A percentile compares a stretch with the other conserved stretches of the same genome.
Evolutionary conservation across 2,329 filamentous ascomycete species (phyloP).

Genomic region (Aspergillus sp.): DNA sequence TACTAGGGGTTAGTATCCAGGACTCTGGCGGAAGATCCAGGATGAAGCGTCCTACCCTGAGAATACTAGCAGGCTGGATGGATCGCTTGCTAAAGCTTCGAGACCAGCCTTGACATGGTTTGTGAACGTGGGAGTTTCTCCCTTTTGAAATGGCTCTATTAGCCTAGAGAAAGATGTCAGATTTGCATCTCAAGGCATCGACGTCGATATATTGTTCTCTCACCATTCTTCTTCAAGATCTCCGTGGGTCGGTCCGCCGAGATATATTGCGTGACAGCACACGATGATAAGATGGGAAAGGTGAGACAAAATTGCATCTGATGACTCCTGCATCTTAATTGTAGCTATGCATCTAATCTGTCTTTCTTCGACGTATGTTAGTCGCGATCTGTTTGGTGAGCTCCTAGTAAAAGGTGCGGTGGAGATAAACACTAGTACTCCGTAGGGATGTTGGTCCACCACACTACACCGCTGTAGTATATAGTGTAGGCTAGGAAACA

Average conservation of each 20-base stretch:
- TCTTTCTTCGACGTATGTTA: too few species aligned
- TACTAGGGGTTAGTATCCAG: conserved; percentile 33
- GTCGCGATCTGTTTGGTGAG: too few species aligned
- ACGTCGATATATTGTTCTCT: too few species aligned
- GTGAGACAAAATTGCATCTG: neutral
- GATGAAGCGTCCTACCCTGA: conserved; percentile 58
- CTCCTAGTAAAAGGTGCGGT: too few species aligned
- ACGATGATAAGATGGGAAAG: neutral
- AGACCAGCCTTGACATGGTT: conserved; percentile 69
- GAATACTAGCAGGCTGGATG: conserved; percentile 60
- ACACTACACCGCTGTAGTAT: too few species aligned
- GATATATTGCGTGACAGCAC: neutral
- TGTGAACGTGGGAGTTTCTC: conserved; percentile 78
- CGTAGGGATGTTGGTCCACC: too few species aligned
- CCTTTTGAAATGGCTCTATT: conserved; percentile 72
- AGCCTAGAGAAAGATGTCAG: conserved; percentile 43
- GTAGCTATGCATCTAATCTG: too few species aligned
- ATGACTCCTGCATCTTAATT: neutral
- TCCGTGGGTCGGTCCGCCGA: neutral
- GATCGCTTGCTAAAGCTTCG: conserved; percentile 48
- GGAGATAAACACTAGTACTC: too few species aligned
- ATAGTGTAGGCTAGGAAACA: too few species aligned
- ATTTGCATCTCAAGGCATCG: neutral
- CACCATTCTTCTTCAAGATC: neutral
- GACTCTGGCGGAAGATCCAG: neutral